Conservation (phyloP, 2,329 filamentous ascomycete genomes). For the Xylariaceae sp. region DNA sequence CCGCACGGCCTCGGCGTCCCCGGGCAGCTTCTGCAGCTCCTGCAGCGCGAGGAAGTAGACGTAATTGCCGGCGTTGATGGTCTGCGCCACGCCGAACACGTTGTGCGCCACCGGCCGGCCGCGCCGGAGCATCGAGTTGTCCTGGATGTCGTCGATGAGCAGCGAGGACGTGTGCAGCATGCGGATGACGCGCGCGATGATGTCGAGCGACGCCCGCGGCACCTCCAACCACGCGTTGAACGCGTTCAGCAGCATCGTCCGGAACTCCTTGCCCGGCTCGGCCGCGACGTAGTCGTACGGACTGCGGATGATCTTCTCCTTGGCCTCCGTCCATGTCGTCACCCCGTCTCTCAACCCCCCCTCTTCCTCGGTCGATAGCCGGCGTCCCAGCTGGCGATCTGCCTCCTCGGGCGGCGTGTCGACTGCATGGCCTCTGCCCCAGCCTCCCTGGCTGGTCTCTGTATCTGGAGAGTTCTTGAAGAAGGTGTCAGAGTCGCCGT, state of each 20-base stretch:
- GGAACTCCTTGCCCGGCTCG: conserved; percentile 80
- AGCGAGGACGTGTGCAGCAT: conserved; percentile 84
- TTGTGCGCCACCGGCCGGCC: conserved; percentile 78
- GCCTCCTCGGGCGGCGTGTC: too few relatives aligned
- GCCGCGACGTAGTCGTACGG: conserved; percentile 77
- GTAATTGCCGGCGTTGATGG: conserved; percentile 88
- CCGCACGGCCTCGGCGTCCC: conserved; percentile 57
- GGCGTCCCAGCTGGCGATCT: not conserved
- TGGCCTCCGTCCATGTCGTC: conserved; percentile 62
- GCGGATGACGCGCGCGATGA: conserved; percentile 74
- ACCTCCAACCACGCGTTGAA: conserved; percentile 80
- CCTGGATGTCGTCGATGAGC: conserved; percentile 83
- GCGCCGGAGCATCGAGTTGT: conserved; percentile 68
- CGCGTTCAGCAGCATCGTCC: conserved; percentile 69
- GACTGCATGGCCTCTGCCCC: too few relatives aligned
- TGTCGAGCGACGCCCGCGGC: conserved; percentile 59
- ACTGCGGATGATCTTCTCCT: conserved; percentile 72
- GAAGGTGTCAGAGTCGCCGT: too few relatives aligned
- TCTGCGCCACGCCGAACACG: conserved; percentile 82
- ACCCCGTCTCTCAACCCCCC: conserved; percentile 45
- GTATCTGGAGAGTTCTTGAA: too few relatives aligned
- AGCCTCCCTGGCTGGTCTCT: too few relatives aligned
- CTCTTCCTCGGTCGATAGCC: conserved; percentile 41
- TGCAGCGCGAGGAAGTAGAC: conserved; percentile 77
- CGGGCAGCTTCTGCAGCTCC: conserved; percentile 61